Base-by-base conservation (phyloP, 495 filamentous ascomycete species). In the Trichoderma parareesei region DNA sequence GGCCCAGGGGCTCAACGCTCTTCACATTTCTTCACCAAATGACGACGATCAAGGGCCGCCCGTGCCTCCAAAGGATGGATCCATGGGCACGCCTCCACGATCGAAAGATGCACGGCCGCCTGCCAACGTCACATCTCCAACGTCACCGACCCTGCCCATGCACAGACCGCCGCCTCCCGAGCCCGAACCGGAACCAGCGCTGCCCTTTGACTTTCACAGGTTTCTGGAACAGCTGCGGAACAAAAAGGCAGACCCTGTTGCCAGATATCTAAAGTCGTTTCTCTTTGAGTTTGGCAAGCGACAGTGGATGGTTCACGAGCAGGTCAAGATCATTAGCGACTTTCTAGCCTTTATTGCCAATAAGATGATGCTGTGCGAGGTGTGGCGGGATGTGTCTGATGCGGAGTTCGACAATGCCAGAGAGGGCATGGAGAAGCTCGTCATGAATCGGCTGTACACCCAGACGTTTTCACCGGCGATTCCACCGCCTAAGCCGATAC, bases 231-330 rank as follows among this genome's bases (percentile, higher is more conserved):
- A 99, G 72, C 80, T 99, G 38, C 87, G 94, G 62, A 93, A 98
- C 75, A 88, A 93, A 60, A 96, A 93, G 33, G 95, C 94, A 18
- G 94, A 99, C 69, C 95, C 94, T 5, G 93, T 99, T 2, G 95
- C 94, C 13, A 90, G 91, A 68, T 99, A 96, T 72, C 83, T 99
- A 20, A 88, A 93, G 57, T 97, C 93, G 6, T 99, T 99, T 71
- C 79, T 99, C 13, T 82, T 85, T 43, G 94, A 98, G 73, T 99
- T 99, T 77, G 91, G 88, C 11, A 99, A 99, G 77, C 90, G 91
- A 69, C 95, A 97, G 74, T 99, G 94, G 94, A 95, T 96, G 93
- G 94, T 96, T 8, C 94, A 98, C 71, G 94, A 99, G 75, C 94
- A 99, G 74, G 93, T 97, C 67, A 99, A 99, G 73, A 97, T 99